These are phyloP conservation scores for Elongisporangium anandrum DNA, from an alignment of 352 stramenopile genomes.

Conservation along the genomic window DNA sequence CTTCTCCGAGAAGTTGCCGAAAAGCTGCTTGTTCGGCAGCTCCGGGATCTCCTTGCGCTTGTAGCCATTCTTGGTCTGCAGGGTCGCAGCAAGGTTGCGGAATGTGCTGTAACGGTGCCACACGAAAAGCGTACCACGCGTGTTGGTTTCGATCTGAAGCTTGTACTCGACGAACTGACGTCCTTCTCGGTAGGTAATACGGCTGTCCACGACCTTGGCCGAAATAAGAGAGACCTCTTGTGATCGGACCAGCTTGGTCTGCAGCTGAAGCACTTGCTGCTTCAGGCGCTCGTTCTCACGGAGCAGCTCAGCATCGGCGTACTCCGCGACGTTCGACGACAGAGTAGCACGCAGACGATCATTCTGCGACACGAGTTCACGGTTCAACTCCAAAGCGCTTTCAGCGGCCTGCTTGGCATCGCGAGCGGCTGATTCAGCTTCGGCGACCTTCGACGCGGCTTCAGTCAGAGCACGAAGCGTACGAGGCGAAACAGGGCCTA, in stretches of 20 bases:
- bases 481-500: slow-evolving; percentile 49
- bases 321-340: slow-evolving; percentile 65
- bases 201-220: slow-evolving; percentile 65
- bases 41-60: slow-evolving; percentile 72
- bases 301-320: slow-evolving; percentile 57
- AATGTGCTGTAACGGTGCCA: slow-evolving; percentile 80
- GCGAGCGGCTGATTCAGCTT: slow-evolving; percentile 63
- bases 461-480: slow-evolving; percentile 65
- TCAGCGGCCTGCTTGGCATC: slow-evolving; percentile 68
- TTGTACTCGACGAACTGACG: slow-evolving; percentile 78
- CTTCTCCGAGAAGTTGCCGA: slow-evolving; percentile 69
- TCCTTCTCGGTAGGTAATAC: slow-evolving; percentile 62
- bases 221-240: slow-evolving; percentile 65
- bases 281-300: slow-evolving; percentile 70
- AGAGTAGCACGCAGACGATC: slow-evolving; percentile 57
- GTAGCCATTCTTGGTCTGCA: slow-evolving; percentile 76
- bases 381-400: slow-evolving; percentile 53
- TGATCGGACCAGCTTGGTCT: slow-evolving; percentile 62
- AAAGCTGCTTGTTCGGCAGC: slow-evolving; percentile 70
- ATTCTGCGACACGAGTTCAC: slow-evolving; percentile 56
- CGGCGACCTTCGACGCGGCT: slow-evolving; percentile 66
- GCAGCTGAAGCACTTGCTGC: slow-evolving; percentile 63
- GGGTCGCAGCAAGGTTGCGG: slow-evolving; percentile 62
- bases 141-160: slow-evolving; percentile 71
- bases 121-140: slow-evolving; percentile 56